A percentile compares a stretch with the other conserved stretches of the same genome.
Evolutionary conservation across 208 protist species (phyloP).

Genomic region (Trypanosoma brucei): DNA sequence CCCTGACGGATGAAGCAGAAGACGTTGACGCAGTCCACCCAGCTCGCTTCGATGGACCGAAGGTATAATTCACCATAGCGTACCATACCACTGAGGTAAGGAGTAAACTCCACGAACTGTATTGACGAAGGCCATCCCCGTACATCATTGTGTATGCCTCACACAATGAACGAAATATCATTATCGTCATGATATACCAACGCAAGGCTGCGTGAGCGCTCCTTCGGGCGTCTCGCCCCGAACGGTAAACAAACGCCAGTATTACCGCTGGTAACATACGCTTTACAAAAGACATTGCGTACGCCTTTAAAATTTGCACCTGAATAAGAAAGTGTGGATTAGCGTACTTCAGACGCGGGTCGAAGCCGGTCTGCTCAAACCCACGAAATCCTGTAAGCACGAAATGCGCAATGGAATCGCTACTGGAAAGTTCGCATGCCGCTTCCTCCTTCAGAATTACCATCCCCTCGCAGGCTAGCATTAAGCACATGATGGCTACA

Average conservation of each 20-base stretch:
- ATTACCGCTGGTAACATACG: conserved; percentile 36
- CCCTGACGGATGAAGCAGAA: conserved; percentile 33
- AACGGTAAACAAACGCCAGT: conserved; percentile 42
- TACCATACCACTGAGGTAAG: conserved; percentile 42
- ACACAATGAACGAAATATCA: conserved; percentile 28
- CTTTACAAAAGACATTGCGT: conserved; percentile 31
- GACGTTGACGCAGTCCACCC: conserved; percentile 61
- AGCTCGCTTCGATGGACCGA: conserved; percentile 71
- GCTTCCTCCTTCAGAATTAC: conserved; percentile 22
- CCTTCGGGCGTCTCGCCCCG: conserved; percentile 55
- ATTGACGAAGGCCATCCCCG: conserved; percentile 15
- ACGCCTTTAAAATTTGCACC: conserved; percentile 52
- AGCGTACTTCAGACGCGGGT: conserved; percentile 36
- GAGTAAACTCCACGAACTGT: conserved; percentile 25
- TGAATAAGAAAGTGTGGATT: conserved; percentile 82
- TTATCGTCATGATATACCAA: conserved; percentile 79
- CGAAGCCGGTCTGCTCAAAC: conserved; percentile 33
- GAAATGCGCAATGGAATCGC: conserved; percentile 25
- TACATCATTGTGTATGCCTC: conserved; percentile 46
- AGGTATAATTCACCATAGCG: conserved; percentile 76
- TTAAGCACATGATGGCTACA: conserved; percentile 11
- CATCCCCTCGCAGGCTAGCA: conserved; percentile 21
- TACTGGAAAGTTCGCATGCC: conserved; percentile 13
- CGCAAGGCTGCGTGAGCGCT: conserved; percentile 60
- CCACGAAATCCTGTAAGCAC: conserved; percentile 40